Base-by-base conservation (phyloP, 2,329 filamentous ascomycete genomes). In the Pseudocercospora crystallina region DNA sequence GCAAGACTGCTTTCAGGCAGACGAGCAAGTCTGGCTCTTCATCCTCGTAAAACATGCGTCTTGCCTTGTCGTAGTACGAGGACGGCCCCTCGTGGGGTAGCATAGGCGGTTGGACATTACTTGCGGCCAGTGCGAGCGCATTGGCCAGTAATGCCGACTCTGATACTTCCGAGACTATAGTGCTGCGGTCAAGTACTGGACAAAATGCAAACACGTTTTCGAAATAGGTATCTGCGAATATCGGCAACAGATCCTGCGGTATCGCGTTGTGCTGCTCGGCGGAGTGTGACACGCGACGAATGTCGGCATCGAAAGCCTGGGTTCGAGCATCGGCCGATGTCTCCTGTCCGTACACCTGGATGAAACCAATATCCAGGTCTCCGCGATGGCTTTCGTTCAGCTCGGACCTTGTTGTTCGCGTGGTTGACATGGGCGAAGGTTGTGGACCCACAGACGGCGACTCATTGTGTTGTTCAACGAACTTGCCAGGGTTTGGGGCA, bases 41-140 rank as follows among this genome's bases (percentile, higher is more conserved):
- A 20, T 51, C 48, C 17, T 51, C 43, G 13, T 51, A 51, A 26
- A 51, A 51, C 42, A 51, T 46, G 10, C 43, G 34, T 32, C 48
- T 13, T 12, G 48, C 48, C 20, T 43, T 29, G 29, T 46, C 43
- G 34, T 51, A 51, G 35, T 46, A 45, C 14, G 35, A 30, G 4
- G 36, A 15, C 12, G 48, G 48, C 9, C 48, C 43, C 34, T 47
- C 48, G 37, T 45, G 43, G 17, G 48, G 48, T 11, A 51, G 29
- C 20, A 51, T 45, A 8, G 48, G 48, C 17, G 48, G 48, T 10
- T 45, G 43, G 5, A 51, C 30, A 31, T 51, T 39, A 38, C 48
- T 51, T n/a, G 36, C 48, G 2, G 40, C 36, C 10, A 40, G 31
- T 5, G 48, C 48, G 30, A 51, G 33, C 2, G 48, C 42, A 38